Base-by-base conservation (phyloP, 768 basidiomycete species). In the Kwoniella heveanensis region DNA sequence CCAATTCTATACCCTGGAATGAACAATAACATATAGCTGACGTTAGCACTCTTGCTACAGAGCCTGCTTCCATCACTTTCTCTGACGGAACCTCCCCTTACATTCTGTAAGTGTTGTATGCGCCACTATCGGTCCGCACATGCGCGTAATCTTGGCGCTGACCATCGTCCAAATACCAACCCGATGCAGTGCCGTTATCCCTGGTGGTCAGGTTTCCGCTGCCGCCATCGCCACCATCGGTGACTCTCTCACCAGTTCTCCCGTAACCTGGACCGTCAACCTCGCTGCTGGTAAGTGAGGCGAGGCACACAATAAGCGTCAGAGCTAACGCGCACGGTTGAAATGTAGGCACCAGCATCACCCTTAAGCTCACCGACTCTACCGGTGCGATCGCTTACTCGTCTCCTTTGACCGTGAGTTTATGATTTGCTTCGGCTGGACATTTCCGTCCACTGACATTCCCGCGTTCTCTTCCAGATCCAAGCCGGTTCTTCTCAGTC, bases 311-410 rank as follows among this genome's bases (percentile, higher is more conserved):
- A 54, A 44, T 37, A 24, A 47, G 26, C 29, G 64, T n/a, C n/a
- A 32, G 54, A 21, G 50, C 46, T 60, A 21, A 54, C 49, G 5
- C 46, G 47, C 39, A 22, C 44, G 1, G 26, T 0, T 47, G 24
- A n/a, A 9, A 9, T 47, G 0, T 61, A 86, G 87, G 82, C n/a
- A 84, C 83, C 3, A 75, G 68, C 44, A 76, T 91, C 60, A 87
- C 85, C 55, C 75, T 91, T 27, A 82, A 80, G 13, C 64, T 92
- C 65, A 85, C 84, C 74, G 91, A 93, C 72, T 77, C 60, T 59
- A 85, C 81, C 30, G 91, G 91, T 65, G 51, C 60, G 55, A 68
- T 68, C 54, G 57, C 57, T 50, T 79, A 79, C 72, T 72, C 73
- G 21, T 73, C 69, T 24, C 66, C 71, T 22, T n/a, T 70, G 24